phyloP scores from a whole-genome alignment of 768 basidiomycete species.

The Trametes villosa region DNA sequence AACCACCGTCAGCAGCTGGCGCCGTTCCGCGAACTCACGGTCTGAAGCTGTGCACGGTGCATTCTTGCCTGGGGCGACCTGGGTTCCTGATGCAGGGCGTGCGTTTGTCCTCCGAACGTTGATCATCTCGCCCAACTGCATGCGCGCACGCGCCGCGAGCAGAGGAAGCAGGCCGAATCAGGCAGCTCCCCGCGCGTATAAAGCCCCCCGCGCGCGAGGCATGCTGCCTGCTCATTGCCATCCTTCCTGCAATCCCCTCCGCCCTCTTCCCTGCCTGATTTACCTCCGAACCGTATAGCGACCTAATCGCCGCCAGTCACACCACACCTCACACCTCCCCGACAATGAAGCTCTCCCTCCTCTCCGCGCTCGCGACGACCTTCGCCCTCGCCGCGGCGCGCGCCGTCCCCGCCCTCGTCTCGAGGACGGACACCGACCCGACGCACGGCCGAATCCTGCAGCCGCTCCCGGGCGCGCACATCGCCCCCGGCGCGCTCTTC shows the following conservation, averaged over 20 bases:
- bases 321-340: background rate
- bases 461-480: conserved; percentile 39
- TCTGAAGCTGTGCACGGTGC: background rate
- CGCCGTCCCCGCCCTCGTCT: conserved; percentile 3
- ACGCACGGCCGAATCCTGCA: conserved; percentile 32
- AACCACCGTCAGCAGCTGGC: no score
- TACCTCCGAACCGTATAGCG: conserved; percentile 2
- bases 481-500: conserved; percentile 47
- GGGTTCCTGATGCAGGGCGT: conserved; percentile 10
- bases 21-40: no score
- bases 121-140: background rate
- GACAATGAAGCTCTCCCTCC: conserved; percentile 16
- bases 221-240: background rate
- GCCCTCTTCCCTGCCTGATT: background rate
- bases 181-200: background rate
- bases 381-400: conserved; percentile 12
- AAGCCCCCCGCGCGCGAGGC: background rate
- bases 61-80: conserved; percentile 4
- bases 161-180: background rate
- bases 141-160: background rate
- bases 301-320: conserved; percentile 13
- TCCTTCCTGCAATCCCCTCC: background rate
- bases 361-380: conserved; percentile 5
- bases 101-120: background rate
- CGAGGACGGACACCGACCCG: conserved; percentile 11